phyloP scores from a whole-genome alignment of 2,329 filamentous ascomycete species.

The Hortaea werneckii region DNA sequence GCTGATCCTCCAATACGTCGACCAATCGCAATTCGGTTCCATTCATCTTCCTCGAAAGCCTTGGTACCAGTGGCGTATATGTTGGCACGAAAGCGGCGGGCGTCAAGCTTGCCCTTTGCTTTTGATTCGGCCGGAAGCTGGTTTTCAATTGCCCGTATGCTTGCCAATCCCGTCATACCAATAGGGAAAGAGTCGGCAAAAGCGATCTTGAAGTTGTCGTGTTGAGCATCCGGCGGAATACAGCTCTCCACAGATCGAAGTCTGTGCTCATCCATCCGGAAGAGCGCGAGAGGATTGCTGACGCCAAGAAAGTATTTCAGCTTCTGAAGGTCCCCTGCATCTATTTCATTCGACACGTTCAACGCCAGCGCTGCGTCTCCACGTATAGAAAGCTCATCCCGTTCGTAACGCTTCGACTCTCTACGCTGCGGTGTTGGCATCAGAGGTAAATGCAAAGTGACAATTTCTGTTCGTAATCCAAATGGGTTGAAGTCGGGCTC shows the following conservation, averaged over 20 bases:
- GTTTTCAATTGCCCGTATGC: constrained; percentile 50
- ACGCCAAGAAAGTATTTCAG: constrained; percentile 57
- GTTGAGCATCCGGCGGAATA: constrained; percentile 47
- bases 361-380: constrained; percentile 43
- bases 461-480: constrained; percentile 30
- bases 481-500: constrained; percentile 23
- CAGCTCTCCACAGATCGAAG: constrained; percentile 50
- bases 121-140: constrained; percentile 45
- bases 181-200: constrained; percentile 66
- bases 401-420: constrained; percentile 47
- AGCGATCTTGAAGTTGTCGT: constrained; percentile 54
- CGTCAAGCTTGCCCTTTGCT: constrained; percentile 42
- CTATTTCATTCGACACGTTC: constrained; percentile 36
- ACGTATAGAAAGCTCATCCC: constrained; percentile 56
- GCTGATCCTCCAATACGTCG: constrained; percentile 7
- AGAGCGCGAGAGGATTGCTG: constrained; percentile 55
- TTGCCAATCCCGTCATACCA: constrained; percentile 56
- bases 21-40: constrained; percentile 52
- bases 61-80: constrained; percentile 56
- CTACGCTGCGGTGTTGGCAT: constrained; percentile 50
- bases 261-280: constrained; percentile 49
- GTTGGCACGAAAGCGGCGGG: constrained; percentile 59
- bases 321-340: constrained; percentile 49
- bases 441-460: constrained; percentile 57
- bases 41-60: constrained; percentile 60